Evolutionary conservation across 129 eudicot species (phyloP).

Genomic region (Saposhnikovia divaricata): DNA sequence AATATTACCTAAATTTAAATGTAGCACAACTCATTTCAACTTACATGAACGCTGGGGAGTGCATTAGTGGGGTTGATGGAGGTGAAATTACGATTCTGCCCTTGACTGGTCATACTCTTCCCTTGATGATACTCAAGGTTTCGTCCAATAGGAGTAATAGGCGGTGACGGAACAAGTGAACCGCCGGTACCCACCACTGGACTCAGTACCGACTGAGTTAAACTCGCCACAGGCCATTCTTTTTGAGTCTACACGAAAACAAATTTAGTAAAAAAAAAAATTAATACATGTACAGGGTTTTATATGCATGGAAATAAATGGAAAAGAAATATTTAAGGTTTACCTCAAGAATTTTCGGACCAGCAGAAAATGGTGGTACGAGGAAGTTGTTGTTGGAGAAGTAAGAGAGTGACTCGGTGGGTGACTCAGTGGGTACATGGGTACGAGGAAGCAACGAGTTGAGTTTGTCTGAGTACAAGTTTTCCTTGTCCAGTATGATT

Average conservation of each 20-base stretch:
- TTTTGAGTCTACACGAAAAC: slow-evolving; percentile 8
- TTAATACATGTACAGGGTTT: neutral
- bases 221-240: slow-evolving; percentile 32
- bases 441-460: neutral
- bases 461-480: neutral
- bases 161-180: slow-evolving; percentile 13
- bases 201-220: slow-evolving; percentile 54
- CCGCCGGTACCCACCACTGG: slow-evolving; percentile 26
- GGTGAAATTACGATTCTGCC: slow-evolving; percentile 14
- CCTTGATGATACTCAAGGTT: slow-evolving; percentile 9
- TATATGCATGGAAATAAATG: neutral
- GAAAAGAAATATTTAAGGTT: neutral
- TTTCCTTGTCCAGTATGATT: slow-evolving; percentile 20
- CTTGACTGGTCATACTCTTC: neutral
- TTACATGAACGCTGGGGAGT: neutral
- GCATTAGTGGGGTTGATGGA: neutral
- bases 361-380: neutral
- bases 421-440: neutral
- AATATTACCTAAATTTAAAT: too few species aligned
- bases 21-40: neutral
- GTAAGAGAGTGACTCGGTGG: neutral
- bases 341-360: slow-evolving; percentile 28
- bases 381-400: neutral
- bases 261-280: neutral
- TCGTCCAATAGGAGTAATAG: slow-evolving; percentile 40